phyloP scores from a whole-genome alignment of 2,329 filamentous ascomycete species.

The Neocucurbitaria cava region DNA sequence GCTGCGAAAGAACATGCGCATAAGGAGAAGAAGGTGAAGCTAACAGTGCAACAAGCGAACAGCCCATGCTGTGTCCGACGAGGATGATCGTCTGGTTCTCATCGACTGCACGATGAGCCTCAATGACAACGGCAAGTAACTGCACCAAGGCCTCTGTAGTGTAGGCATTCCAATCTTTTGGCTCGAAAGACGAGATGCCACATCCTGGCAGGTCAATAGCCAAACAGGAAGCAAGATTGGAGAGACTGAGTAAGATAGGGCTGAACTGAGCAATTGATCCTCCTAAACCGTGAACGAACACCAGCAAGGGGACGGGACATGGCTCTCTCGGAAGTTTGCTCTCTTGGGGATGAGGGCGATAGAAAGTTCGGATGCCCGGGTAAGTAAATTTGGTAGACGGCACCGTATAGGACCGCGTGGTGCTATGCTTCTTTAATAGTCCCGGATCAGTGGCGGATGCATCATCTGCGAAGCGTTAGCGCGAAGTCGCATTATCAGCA shows the following conservation, averaged over 20 bases:
- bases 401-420: constrained; percentile 75
- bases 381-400: constrained; percentile 70
- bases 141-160: constrained; percentile 76
- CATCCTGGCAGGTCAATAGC: constrained; percentile 92
- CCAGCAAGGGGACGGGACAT: constrained; percentile 78
- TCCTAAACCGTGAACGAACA: constrained; percentile 93
- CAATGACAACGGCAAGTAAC: constrained; percentile 76
- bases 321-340: constrained; percentile 78
- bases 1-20: constrained; percentile 61
- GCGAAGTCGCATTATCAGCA: constrained; percentile 1
- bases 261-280: constrained; percentile 90
- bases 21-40: constrained; percentile 66
- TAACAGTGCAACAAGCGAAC: constrained; percentile 75
- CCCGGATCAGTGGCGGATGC: constrained; percentile 72
- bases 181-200: constrained; percentile 77
- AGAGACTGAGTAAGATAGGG: constrained; percentile 78
- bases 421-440: constrained; percentile 79
- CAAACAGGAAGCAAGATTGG: constrained; percentile 82
- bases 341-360: constrained; percentile 80
- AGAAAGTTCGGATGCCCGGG: constrained; percentile 80
- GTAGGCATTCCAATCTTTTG: constrained; percentile 78
- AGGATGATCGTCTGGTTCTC: constrained; percentile 75
- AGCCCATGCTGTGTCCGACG: constrained; percentile 90
- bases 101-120: constrained; percentile 71
- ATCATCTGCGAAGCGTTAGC: constrained; percentile 39